Evolutionary conservation across 768 basidiomycete species (phyloP), one percentile per base, ranked within the genome.

Genomic region (Mycena leptocephala): DNA sequence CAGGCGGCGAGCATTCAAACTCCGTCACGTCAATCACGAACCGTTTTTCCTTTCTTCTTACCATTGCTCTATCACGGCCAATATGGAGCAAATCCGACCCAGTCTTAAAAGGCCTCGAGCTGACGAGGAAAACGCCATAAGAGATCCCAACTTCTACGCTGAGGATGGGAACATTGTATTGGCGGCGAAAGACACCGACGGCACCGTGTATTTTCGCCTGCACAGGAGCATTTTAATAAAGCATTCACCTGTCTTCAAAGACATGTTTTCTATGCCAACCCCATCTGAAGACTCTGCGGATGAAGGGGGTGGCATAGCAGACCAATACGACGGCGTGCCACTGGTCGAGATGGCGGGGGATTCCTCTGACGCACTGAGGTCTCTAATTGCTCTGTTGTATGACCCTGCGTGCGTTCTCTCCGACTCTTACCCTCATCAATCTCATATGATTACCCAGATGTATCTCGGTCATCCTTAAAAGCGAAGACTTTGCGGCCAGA

Each of bases 331-430:
- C 22, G 72, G 58, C 7, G 65, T 61, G 24, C 64, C 72, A 10
- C 33, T 73, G 55, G 72, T 61, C 16, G 43, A 59, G 24, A 73
- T 73, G 72, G 53, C 53, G 5, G 64, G 58, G 32, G 56, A 73
- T 51, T 51, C 48, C 8, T 55, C 55, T 18, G 32, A 59, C 10
- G 55, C 30, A 3, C 46, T 73, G 3, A 28, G 64, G 6, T 22
- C 32, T 4, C 33, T 73, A 18, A 67, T 73, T 9, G 30, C n/a
- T 18, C 33, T 73, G 3, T n/a, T 73, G n/a, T 67, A 59, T 30
- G 72, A 67, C 24, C 56, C 65, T 7, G 2, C 48, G 72, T 73
- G 37, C 26, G 61, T n/a, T n/a, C n/a, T n/a, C n/a, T n/a, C n/a
- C n/a, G n/a, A n/a, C n/a, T n/a, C n/a, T n/a, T n/a, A n/a, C n/a